Percentiles rank a stretch among this genome's conserved stretches.
Conservation (phyloP, 2,329 filamentous ascomycete genomes). For the Xylaria digitata region DNA sequence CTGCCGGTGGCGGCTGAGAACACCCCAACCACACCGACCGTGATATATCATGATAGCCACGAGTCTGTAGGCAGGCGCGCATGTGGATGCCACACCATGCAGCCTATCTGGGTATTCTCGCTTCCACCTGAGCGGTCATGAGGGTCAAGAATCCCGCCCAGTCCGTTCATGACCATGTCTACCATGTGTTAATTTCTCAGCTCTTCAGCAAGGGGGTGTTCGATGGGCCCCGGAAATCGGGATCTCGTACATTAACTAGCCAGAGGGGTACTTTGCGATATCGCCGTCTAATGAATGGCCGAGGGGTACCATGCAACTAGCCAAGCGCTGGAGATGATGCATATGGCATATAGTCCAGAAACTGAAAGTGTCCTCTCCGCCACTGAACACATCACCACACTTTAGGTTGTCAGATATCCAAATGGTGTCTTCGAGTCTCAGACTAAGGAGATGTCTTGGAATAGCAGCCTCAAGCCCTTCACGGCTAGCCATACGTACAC, state of each 20-base stretch:
- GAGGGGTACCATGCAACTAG: slow-evolving; percentile 4
- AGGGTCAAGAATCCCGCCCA: background rate
- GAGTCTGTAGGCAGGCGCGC: background rate
- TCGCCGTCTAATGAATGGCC: slow-evolving; percentile 1
- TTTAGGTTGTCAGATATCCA: slow-evolving; percentile 14
- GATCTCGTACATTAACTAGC: background rate
- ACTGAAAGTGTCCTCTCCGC: slow-evolving; percentile 5
- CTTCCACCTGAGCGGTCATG: background rate
- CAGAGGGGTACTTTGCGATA: background rate
- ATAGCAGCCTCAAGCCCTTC: slow-evolving; percentile 17
- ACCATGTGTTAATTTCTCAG: slow-evolving; percentile 12
- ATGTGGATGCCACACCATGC: background rate
- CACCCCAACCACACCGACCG: slow-evolving; percentile 16
- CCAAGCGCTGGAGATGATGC: slow-evolving; percentile 6
- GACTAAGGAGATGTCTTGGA: slow-evolving; percentile 30
- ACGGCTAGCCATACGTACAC: slow-evolving; percentile 2
- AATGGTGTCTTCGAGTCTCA: slow-evolving; percentile 26
- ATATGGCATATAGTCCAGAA: background rate
- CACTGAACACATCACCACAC: slow-evolving; percentile 25
- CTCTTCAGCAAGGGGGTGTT: background rate
- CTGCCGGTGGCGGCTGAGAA: slow-evolving; percentile 25
- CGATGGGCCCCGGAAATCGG: background rate
- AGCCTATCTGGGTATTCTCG: background rate
- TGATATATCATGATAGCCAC: slow-evolving; percentile 6
- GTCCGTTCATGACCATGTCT: background rate